Base-by-base conservation (phyloP, 192 early-diverging fungal genomes). In the Entrophospora sp. region DNA sequence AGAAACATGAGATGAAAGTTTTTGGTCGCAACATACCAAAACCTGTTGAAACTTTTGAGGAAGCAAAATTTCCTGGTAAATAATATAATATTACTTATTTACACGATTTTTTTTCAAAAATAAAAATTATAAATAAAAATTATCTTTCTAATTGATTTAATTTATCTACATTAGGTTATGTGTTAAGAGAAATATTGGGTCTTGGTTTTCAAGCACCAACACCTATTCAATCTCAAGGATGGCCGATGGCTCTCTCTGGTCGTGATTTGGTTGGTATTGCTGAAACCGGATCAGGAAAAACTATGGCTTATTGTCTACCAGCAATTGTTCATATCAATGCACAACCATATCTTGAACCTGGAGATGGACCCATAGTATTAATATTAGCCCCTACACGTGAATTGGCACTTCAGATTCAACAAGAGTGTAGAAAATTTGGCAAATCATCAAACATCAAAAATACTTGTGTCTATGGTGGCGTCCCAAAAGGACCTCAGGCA, bases 271-370 rank as follows among this genome's bases (percentile, higher is more conserved):
- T 97, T 40, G 91, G 91, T 58, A 84, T 92, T 67, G 91, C 92
- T 22, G 82, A 87, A 67, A 93, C 91, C 18, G 92, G 91, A 67
- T 90, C 87, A 16, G 91, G 91, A 16, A 98, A 98, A 74, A 98
- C 96, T 13, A 79, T 98, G 5, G 94, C 93, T 2, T 98, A 94
- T 73, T 88, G 86, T 32, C 73, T 98, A 32, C 96, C 94, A n/a
- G 85, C 91, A 14, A 96, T 99, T 61, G 90, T 97, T 44, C 96
- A 99, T 73, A 97, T 99, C 73, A 97, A 93, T 68, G 96, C 96
- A 5, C 96, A 99, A 73, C 94, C 94, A 6, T 81, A 88, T 46
- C 78, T 99, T 30, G 73, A 89, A 62, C 91, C 82, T 38, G 94
- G 95, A 37, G 96, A 99, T 75, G 96, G 96, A 8, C 96, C 96